phyloP scores from a whole-genome alignment of 2,329 filamentous ascomycete species.

The Aureobasidium sp. region DNA sequence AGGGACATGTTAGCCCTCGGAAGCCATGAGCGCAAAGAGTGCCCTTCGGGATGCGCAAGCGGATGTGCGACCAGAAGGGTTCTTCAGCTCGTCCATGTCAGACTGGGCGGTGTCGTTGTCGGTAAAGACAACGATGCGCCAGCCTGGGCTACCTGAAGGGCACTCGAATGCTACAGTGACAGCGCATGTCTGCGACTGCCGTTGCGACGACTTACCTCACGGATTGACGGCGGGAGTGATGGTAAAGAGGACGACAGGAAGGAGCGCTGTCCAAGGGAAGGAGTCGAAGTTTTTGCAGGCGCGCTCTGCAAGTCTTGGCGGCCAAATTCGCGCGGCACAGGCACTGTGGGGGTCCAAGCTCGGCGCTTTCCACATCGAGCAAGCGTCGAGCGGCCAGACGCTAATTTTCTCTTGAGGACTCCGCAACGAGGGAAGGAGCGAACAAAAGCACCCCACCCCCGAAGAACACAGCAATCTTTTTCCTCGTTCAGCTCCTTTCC shows the following conservation, averaged over 20 bases:
- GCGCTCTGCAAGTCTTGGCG: constrained; percentile 4
- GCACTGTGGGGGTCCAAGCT: constrained; percentile 9
- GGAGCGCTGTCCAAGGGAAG: background rate
- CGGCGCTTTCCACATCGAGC: constrained; percentile 5
- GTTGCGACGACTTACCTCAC: constrained; percentile 30
- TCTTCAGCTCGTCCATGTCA: constrained; percentile 57
- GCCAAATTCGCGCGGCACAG: constrained; percentile 2
- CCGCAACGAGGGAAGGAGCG: constrained; percentile 8
- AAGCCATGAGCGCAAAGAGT: constrained; percentile 63
- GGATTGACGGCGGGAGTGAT: constrained; percentile 15
- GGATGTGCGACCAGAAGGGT: constrained; percentile 41
- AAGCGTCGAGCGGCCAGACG: constrained; percentile 8
- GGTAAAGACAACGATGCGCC: constrained; percentile 34
- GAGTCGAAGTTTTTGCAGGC: constrained; percentile 17
- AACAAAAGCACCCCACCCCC: constrained; percentile 13
- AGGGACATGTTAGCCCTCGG: constrained; percentile 52
- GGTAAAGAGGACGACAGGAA: background rate
- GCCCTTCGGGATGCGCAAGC: constrained; percentile 42
- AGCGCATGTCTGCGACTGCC: background rate
- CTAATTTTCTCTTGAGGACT: background rate
- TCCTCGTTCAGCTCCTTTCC: background rate
- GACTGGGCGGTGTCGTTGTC: constrained; percentile 40
- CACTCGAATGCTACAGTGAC: constrained; percentile 30
- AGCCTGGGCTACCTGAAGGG: constrained; percentile 46
- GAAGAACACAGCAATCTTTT: constrained; percentile 6